phyloP scores from a whole-genome alignment of 768 basidiomycete genomes.

The Hydnomerulius pinastri region DNA sequence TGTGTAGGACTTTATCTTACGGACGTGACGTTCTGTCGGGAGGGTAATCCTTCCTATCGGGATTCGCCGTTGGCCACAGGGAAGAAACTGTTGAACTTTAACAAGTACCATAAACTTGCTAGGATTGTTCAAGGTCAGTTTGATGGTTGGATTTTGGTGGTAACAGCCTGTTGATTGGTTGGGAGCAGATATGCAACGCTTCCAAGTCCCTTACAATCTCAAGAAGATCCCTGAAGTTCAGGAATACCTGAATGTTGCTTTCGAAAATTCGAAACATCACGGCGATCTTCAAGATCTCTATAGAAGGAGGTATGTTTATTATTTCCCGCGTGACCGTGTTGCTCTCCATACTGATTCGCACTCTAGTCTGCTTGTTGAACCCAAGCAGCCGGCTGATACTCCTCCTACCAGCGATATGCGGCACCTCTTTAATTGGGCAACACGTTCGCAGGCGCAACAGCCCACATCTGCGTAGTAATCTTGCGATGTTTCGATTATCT shows the following conservation, averaged over 20 bases:
- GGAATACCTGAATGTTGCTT: constrained; percentile 68
- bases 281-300: constrained; percentile 88
- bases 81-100: constrained; percentile 90
- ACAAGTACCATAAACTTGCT: constrained; percentile 91
- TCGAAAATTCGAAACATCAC: constrained; percentile 72
- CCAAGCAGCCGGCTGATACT: constrained; percentile 74
- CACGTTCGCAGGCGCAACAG: constrained; percentile 50
- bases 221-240: constrained; percentile 91
- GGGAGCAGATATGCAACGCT: constrained; percentile 81
- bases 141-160: neutral
- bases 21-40: constrained; percentile 93
- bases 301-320: constrained; percentile 66
- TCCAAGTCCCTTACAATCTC: constrained; percentile 84
- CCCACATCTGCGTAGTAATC: constrained; percentile 36
- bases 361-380: constrained; percentile 76
- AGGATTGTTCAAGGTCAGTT: constrained; percentile 75
- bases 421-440: constrained; percentile 79
- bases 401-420: constrained; percentile 69
- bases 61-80: constrained; percentile 73
- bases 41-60: constrained; percentile 88
- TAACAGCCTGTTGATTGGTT: constrained; percentile 5
- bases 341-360: constrained; percentile 5
- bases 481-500: neutral
- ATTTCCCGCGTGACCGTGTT: neutral
- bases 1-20: constrained; percentile 77